phyloP scores from a whole-genome alignment of 129 eudicot species.

The Daucus carota region DNA sequence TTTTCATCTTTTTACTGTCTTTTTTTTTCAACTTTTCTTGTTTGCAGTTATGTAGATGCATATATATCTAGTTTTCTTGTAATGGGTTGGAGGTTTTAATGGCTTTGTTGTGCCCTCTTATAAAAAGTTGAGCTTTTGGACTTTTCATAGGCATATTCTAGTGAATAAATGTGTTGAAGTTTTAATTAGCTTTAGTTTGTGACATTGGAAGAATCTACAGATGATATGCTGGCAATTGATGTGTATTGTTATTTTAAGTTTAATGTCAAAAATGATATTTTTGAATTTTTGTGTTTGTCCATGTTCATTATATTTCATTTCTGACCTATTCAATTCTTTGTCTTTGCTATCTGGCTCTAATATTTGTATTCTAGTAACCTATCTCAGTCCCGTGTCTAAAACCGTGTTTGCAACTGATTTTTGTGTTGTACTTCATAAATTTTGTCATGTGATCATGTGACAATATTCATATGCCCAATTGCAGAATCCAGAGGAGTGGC shows the following conservation, averaged over 20 bases:
- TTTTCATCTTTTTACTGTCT: neutral
- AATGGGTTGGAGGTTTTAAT: neutral
- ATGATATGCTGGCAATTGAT: neutral
- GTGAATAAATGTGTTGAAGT: neutral
- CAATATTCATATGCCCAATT: slow-evolving; percentile 7
- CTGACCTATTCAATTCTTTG: neutral
- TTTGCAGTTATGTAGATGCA: neutral
- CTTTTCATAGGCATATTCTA: neutral
- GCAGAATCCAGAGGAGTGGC: slow-evolving; percentile 94
- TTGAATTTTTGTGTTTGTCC: slow-evolving; percentile 1
- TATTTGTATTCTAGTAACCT: neutral
- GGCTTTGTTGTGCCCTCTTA: neutral
- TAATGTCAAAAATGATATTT: neutral
- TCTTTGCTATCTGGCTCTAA: neutral
- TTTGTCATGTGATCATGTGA: neutral
- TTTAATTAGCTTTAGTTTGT: neutral
- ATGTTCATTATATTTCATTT: neutral
- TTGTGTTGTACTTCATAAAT: neutral
- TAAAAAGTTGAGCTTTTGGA: neutral
- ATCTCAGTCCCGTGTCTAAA: slow-evolving; percentile 3
- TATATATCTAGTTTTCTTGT: neutral
- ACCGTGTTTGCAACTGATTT: neutral
- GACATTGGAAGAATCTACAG: neutral
- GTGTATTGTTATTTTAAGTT: neutral
- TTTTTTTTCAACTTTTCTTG: too few species aligned